Evolutionary conservation across 2,329 filamentous ascomycete species (phyloP), one percentile per base, ranked within the genome.

Genomic region (Diplodia mutila): DNA sequence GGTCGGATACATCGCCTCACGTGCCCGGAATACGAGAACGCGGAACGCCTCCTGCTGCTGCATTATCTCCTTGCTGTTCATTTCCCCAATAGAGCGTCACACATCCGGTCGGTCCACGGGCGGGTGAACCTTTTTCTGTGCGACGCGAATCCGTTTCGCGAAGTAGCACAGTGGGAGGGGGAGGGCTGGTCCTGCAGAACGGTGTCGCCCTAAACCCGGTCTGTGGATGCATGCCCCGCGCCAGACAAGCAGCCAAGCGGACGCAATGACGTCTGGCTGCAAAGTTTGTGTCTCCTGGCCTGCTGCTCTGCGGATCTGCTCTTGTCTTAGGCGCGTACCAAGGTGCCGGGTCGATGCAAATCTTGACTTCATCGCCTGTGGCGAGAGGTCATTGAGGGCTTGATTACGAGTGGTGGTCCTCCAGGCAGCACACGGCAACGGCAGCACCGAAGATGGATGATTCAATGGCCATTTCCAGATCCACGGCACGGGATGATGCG

Each of bases 401-500:
- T 37, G 21, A 49, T 42, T 57, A 59, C 29, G 52, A 66, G 53
- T 64, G 34, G 21, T 69, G 73, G 51, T 71, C 72, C 54, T 79
- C 77, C 6, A 79, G 74, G 70, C 78, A 79, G 66, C 76, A 78
- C 7, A 76, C 83, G 1, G 91, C 89, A 16, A 94, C 90, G 1
- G 91, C 91, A 3, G 91, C 91, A 3, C 91, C 91, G 52, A 91
- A 85, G 65, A 94, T 84, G 1, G 90, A 91, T 73, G 90, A 92
- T 78, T 94, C 91, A 67, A 88, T 84, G 14, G 91, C 90, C 57
- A 89, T 85, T 61, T 91, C 88, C 27, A 94, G 82, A 12, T 65
- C 61, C 64, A 86, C 84, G 3, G 80, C 77, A 21, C 80, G 79
- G 70, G 72, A 71, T 11, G 59, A 53, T 55, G 72, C 82, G 69